Base-by-base conservation (phyloP, 179 eudicot species). In the Patellifolia procumbens region DNA sequence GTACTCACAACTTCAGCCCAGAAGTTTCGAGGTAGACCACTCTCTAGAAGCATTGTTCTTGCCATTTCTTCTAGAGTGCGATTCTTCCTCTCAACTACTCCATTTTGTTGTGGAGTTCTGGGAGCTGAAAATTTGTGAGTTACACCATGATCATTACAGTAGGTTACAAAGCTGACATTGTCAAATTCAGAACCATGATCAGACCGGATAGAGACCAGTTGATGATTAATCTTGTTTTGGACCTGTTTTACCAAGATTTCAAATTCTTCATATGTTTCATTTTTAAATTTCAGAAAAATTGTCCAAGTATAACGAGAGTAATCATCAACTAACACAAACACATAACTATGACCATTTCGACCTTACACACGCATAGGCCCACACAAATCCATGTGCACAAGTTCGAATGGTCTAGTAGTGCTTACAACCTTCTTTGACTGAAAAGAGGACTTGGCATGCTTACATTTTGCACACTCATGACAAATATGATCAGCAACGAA, bases 311-410 rank as follows among this genome's bases (percentile, higher is more conserved):
- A 37, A 37, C 42, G 42, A 37, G 42, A 74, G 32, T 48, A 80
- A 45, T 75, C 83, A 70, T 80, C 72, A 16, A 80, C 72, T n/a
- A 79, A 7, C 1, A 74, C 75, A n/a, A 51, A 19, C 0, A 26
- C 29, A 76, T 67, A 67, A 13, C 4, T 8, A 20, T 31, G 29
- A 17, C 31, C 62, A 13, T 60, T 60, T 53, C 28, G 17, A 70
- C 74, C 52, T 52, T 6, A 2, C 1, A 31, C 19, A 2, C 17
- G 11, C 17, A 51, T 70, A 29, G 62, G 62, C 32, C 46, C 24
- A 17, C 68, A 64, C 17, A 64, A 37, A 34, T 64, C 68, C 45
- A 64, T 64, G 34, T 64, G 43, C 4, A 64, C 45, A 7, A 64
- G 43, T 64, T 64, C 26, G 0, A 37, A 15, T 4, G 68, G 24